Evolutionary conservation across 1,284 basidiomycete species (phyloP), one percentile per base, ranked within the genome.

Genomic region (Ustilago bromivora): DNA sequence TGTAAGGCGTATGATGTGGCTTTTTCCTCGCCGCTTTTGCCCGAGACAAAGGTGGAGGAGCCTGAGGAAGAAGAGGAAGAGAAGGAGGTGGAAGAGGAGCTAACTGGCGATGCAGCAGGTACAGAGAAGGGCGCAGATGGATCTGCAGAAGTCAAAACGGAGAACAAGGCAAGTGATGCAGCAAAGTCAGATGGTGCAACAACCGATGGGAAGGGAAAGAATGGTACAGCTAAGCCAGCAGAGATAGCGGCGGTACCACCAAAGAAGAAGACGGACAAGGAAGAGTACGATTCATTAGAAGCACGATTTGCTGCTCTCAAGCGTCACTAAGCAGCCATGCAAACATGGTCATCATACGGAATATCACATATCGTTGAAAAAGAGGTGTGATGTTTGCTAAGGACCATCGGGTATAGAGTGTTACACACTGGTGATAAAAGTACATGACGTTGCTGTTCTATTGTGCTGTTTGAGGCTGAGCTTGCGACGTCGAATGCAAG

Each of bases 1-100:
- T 84, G 83, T 68, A 79, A 72, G 41, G 76, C 82, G 34, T 84
- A 84, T 66, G 68, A 78, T 38, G 80, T 84, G 28, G 52, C 74
- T 1, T 78, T 81, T 40, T 72, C 75, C 17, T 66, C 63, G 23
- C 71, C 72, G 7, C 64, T 43, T n/a, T 41, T 76, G 19, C 74
- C 74, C 49, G 74, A 73, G 55, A 66, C 64, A 3, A 70, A 71
- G 38, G 57, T 66, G 19, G 52, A 67, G 11, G 51, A 63, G 15
- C 57, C 54, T 13, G 2, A 32, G n/a, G 41, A 35, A 28, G 57
- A 46, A 10, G 60, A 60, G 15, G 41, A 57, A 15, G 43, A 40
- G 9, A 58, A 51, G 3, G 65, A 54, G 5, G 58, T 66, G 7
- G 43, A 46, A 19, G 43, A 17, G n/a, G 43, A 46, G n/a, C n/a